Evolutionary conservation across 805 yeast genomes (phyloP), one percentile per base, ranked within the genome.

Genomic region (Lachancea dasiensis): DNA sequence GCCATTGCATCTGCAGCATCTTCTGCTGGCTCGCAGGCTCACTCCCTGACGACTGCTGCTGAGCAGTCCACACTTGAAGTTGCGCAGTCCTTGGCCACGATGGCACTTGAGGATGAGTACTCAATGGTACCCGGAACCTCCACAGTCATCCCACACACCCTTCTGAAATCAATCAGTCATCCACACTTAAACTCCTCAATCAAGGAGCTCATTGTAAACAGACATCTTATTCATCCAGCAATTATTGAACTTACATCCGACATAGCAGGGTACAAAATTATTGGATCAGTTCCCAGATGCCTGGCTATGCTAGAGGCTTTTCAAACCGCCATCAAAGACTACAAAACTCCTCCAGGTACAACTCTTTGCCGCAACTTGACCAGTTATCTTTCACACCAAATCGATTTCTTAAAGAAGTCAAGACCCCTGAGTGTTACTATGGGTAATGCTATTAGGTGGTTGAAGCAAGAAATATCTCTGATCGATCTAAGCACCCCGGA

Each of bases 401-500:
- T 92, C 47, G 98, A 90, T 58, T 86, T 83, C 49, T 68, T 92
- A 50, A 90, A 86, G 52, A 77, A 86, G 7, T 89, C 96, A 3
- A 76, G 98, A 46, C 97, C 97, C 1, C 69, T 92, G 34, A 79
- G 92, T 39, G 84, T 89, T 2, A 75, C 95, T 1, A 92, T 92
- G 98, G 98, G 98, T 38, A 92, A 89, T 65, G 90, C 97, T 2
- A 92, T 92, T 48, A 77, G 98, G 52, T 89, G 97, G 96, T 71
- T 92, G 46, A 92, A 92, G 56, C 97, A 90, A 65, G 90, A 85
- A 58, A 90, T 92, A 39, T 78, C 96, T 1, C 71, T 75, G 29
- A 76, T 90, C 34, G 79, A 87, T 41, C 79, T 89, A 39, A 94
- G 84, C 45, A 67, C 77, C 21, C 54, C 65, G 3, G 71, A 66